Evolutionary conservation across 2,329 filamentous ascomycete species (phyloP).

Genomic region (Paracoccidioides brasiliensis): DNA sequence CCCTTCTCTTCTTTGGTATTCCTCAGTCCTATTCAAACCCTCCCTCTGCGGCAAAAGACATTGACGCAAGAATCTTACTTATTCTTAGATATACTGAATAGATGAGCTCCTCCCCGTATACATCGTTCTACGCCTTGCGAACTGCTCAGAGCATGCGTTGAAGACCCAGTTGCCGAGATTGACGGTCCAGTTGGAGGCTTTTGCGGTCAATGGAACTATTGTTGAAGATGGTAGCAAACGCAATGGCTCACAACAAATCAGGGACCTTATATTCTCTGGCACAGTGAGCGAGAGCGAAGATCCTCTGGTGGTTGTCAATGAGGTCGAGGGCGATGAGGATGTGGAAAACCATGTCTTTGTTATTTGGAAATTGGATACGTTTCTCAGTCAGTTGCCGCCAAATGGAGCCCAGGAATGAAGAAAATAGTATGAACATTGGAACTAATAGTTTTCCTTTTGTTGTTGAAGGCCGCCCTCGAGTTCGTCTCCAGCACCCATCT

Average conservation of each 20-base stretch:
- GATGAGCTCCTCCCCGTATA: slow-evolving; percentile 43
- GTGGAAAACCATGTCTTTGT: slow-evolving; percentile 30
- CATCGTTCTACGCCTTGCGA: slow-evolving; percentile 39
- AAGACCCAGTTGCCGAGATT: slow-evolving; percentile 37
- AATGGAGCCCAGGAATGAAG: background rate
- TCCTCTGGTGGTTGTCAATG: slow-evolving; percentile 33
- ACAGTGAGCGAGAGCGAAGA: slow-evolving; percentile 27
- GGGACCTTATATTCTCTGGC: slow-evolving; percentile 33
- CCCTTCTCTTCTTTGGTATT: slow-evolving; percentile 40
- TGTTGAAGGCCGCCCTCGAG: slow-evolving; percentile 31
- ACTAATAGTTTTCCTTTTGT: background rate
- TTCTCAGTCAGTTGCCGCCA: slow-evolving; percentile 24
- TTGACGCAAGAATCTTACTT: slow-evolving; percentile 31
- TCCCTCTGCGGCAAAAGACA: background rate
- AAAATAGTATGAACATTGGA: background rate
- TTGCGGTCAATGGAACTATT: slow-evolving; percentile 28
- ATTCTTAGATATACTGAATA: slow-evolving; percentile 30
- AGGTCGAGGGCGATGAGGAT: slow-evolving; percentile 27
- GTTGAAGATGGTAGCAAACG: slow-evolving; percentile 21
- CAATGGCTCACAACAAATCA: slow-evolving; percentile 20
- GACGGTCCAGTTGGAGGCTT: slow-evolving; percentile 39
- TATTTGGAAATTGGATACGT: slow-evolving; percentile 33
- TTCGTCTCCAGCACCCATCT: slow-evolving; percentile 42
- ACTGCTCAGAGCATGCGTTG: slow-evolving; percentile 36
- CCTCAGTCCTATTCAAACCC: background rate